phyloP scores from a whole-genome alignment of 345 rosid species.

The Zanthoxylum bungeanum region DNA sequence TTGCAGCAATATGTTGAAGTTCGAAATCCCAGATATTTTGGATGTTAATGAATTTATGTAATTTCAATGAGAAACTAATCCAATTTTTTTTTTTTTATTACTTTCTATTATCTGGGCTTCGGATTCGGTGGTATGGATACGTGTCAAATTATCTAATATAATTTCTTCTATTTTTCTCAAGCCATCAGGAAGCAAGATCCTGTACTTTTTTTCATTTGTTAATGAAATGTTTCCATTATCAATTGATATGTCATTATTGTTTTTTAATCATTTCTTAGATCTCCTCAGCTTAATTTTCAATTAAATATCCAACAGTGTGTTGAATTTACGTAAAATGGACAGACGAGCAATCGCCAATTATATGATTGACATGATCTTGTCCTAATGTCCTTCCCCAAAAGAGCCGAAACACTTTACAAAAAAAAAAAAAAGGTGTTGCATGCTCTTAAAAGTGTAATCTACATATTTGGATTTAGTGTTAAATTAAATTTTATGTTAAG shows the following conservation, averaged over 20 bases:
- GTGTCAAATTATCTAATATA: constrained; percentile 12
- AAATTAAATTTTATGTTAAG: no score
- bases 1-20: constrained; percentile 56
- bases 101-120: constrained; percentile 3
- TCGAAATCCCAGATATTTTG: constrained; percentile 56
- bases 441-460: no score
- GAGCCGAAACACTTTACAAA: no score
- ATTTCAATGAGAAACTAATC: constrained; percentile 14
- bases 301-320: not conserved
- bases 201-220: no score
- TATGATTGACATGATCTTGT: not conserved
- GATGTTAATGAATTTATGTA: constrained; percentile 60
- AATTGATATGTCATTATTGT: constrained; percentile 3
- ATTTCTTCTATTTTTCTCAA: no score
- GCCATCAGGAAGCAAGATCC: no score
- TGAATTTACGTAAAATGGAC: not conserved
- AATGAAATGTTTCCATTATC: constrained; percentile 22
- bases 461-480: no score
- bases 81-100: not conserved
- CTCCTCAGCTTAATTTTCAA: not conserved
- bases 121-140: constrained; percentile 10
- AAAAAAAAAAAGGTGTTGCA: no score
- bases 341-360: not conserved
- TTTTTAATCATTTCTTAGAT: not conserved
- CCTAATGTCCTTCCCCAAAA: no score